phyloP scores from a whole-genome alignment of 768 basidiomycete genomes.

The Amanita molliuscula region DNA sequence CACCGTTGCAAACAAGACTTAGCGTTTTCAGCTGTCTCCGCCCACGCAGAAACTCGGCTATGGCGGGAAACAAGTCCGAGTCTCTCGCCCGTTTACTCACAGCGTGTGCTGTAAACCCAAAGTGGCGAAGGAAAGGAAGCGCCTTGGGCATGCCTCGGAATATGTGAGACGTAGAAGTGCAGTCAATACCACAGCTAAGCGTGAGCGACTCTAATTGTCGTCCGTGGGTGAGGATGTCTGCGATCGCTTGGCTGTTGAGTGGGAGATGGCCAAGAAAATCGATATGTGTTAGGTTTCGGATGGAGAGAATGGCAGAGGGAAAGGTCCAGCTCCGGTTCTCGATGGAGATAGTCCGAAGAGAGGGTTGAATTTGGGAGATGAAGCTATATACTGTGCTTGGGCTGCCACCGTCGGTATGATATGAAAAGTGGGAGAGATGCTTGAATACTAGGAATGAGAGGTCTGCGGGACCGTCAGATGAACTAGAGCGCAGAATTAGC shows the following conservation, averaged over 20 bases:
- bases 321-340: slow-evolving; percentile 48
- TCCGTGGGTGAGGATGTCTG: slow-evolving; percentile 50
- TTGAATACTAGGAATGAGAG: slow-evolving; percentile 38
- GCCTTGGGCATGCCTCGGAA: slow-evolving; percentile 32
- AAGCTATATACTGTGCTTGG: slow-evolving; percentile 32
- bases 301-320: slow-evolving; percentile 39
- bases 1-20: slow-evolving; percentile 35
- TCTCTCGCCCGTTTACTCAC: slow-evolving; percentile 37
- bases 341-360: slow-evolving; percentile 44
- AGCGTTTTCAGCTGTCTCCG: slow-evolving; percentile 42
- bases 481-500: slow-evolving; percentile 16
- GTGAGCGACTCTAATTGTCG: slow-evolving; percentile 54
- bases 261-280: slow-evolving; percentile 52
- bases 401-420: slow-evolving; percentile 33
- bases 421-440: slow-evolving; percentile 50
- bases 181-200: slow-evolving; percentile 45
- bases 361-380: slow-evolving; percentile 39
- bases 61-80: slow-evolving; percentile 56
- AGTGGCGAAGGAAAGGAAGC: slow-evolving; percentile 58
- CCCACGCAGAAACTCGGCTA: slow-evolving; percentile 56
- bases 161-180: slow-evolving; percentile 32
- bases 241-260: slow-evolving; percentile 36
- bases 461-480: slow-evolving; percentile 32
- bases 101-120: slow-evolving; percentile 41
- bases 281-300: slow-evolving; percentile 56